These are phyloP conservation scores for Pseudogymnoascus sp. DNA, from an alignment of 2,329 filamentous ascomycete genomes.

Conservation along the genomic window DNA sequence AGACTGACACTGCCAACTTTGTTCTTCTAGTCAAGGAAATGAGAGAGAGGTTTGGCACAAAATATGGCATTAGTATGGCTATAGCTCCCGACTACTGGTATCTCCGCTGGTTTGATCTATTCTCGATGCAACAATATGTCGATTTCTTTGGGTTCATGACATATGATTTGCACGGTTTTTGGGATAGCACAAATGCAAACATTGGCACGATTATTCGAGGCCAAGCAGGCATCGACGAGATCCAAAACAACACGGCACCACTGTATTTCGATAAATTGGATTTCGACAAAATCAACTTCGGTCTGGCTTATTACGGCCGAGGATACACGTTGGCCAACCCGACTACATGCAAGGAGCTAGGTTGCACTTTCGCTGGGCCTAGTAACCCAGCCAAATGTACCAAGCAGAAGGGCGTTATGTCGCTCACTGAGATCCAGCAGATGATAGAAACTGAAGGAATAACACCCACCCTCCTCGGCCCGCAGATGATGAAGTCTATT, in stretches of 20 bases:
- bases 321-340: slow-evolving; percentile 30
- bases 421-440: slow-evolving; percentile 28
- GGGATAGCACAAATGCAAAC: slow-evolving; percentile 29
- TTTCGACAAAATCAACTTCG: slow-evolving; percentile 37
- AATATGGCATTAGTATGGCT: slow-evolving; percentile 35
- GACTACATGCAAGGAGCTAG: slow-evolving; percentile 15
- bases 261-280: slow-evolving; percentile 36
- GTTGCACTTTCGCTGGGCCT: slow-evolving; percentile 19
- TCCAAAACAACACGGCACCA: slow-evolving; percentile 29
- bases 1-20: slow-evolving; percentile 32
- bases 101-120: slow-evolving; percentile 27
- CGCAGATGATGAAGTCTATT: slow-evolving; percentile 13
- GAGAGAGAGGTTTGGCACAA: slow-evolving; percentile 26
- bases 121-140: slow-evolving; percentile 20
- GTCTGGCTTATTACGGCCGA: slow-evolving; percentile 40
- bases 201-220: slow-evolving; percentile 28
- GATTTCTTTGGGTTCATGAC: slow-evolving; percentile 31
- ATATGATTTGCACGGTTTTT: slow-evolving; percentile 36
- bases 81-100: slow-evolving; percentile 23
- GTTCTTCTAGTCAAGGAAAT: background rate
- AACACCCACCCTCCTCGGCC: background rate
- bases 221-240: slow-evolving; percentile 37
- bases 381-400: slow-evolving; percentile 22
- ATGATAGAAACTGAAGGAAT: slow-evolving; percentile 16
- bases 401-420: slow-evolving; percentile 25